These are phyloP conservation scores for Leishmania major DNA, from an alignment of 208 protist genomes.

Conservation along the genomic window DNA sequence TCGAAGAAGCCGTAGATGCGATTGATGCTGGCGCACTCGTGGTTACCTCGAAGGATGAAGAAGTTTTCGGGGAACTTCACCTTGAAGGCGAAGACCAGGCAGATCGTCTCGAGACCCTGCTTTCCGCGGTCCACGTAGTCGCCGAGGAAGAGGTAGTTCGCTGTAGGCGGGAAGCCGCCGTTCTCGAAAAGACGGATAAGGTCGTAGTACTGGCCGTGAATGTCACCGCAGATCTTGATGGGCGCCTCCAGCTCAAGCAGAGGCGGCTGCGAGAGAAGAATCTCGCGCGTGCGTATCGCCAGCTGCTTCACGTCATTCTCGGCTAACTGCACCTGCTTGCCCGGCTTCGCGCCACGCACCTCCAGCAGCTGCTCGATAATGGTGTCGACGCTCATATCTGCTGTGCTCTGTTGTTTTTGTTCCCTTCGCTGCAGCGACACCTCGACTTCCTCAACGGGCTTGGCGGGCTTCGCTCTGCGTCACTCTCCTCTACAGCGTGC, in stretches of 20 bases:
- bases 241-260: constrained; percentile 92
- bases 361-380: constrained; percentile 94
- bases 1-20: constrained; percentile 99
- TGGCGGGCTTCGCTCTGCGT: neutral
- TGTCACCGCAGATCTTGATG: constrained; percentile 97
- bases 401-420: neutral
- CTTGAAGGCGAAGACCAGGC: constrained; percentile 98
- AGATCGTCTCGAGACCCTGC: constrained; percentile 98
- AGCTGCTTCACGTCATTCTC: constrained; percentile 92
- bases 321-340: constrained; percentile 86
- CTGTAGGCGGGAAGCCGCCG: constrained; percentile 98
- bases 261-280: constrained; percentile 86
- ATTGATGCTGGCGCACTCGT: constrained; percentile 99
- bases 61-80: constrained; percentile 99
- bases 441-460: neutral
- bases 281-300: constrained; percentile 79
- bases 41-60: constrained; percentile 99
- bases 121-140: constrained; percentile 99
- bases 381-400: constrained; percentile 76
- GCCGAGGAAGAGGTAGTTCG: constrained; percentile 99
- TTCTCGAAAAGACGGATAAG: constrained; percentile 99
- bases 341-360: constrained; percentile 87
- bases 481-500: neutral
- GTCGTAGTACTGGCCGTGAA: constrained; percentile 99
- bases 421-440: neutral